Evolutionary conservation across 768 basidiomycete species (phyloP).

Genomic region (Termitomyces heimii): DNA sequence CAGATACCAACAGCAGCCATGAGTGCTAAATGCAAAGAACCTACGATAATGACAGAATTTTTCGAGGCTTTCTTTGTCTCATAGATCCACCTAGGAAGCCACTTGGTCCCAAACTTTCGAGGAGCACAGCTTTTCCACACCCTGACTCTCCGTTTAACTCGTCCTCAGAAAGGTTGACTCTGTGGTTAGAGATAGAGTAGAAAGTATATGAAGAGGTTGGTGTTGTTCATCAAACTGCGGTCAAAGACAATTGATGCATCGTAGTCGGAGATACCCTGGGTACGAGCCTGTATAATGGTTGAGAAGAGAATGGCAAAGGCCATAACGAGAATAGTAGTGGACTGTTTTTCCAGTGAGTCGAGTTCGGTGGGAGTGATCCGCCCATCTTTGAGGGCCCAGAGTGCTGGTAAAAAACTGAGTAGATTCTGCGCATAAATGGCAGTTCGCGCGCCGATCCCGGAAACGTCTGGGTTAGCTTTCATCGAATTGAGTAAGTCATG

Average conservation of each 20-base stretch:
- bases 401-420: conserved; percentile 16
- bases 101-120: not conserved
- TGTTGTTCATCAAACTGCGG: not conserved
- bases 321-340: not conserved
- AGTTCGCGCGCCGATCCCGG: not conserved
- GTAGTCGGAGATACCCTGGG: not conserved
- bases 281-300: conserved; percentile 15
- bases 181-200: not conserved
- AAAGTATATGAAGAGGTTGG: not conserved
- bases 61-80: not conserved
- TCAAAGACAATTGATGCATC: not conserved
- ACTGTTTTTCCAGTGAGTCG: conserved; percentile 1
- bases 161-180: not conserved
- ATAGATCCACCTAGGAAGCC: not conserved
- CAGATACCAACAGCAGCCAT: conserved; percentile 1
- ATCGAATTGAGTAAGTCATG: not conserved
- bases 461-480: not conserved
- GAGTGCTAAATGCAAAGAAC: not conserved
- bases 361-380: conserved; percentile 15
- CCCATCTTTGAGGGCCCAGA: conserved; percentile 16
- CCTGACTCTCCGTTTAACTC: not conserved
- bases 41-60: not conserved
- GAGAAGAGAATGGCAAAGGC: conserved; percentile 19
- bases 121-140: not conserved
- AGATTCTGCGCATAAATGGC: conserved; percentile 19